Percentiles rank a stretch among this genome's conserved stretches.
phyloP scores from a whole-genome alignment of 2,329 filamentous ascomycete genomes.

The Raffaelea arxii region DNA sequence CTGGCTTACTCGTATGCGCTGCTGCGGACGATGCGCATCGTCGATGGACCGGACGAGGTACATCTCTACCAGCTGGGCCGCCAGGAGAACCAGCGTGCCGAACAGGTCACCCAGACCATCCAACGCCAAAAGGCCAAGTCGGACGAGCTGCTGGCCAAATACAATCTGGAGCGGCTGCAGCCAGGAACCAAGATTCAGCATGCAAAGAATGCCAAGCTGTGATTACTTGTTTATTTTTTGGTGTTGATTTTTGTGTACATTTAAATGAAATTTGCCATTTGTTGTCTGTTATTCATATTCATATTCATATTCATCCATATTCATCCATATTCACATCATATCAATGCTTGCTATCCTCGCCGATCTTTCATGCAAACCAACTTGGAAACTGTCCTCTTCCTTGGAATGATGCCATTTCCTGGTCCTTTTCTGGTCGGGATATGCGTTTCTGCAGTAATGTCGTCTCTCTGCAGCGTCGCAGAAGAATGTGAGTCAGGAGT shows the following conservation, averaged over 20 bases:
- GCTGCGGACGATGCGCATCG: constrained; percentile 73
- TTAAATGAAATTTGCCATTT: too few species aligned
- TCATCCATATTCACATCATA: too few species aligned
- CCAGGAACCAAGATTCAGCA: constrained; percentile 40
- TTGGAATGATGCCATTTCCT: background rate
- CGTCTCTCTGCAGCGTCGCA: background rate
- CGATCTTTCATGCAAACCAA: too few species aligned
- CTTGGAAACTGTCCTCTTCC: too few species aligned
- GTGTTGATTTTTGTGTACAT: too few species aligned
- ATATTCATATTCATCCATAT: too few species aligned
- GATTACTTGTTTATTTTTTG: too few species aligned
- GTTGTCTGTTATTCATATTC: too few species aligned
- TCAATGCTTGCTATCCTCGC: too few species aligned
- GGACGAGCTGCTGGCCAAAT: constrained; percentile 54
- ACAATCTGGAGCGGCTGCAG: constrained; percentile 35
- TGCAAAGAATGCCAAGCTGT: constrained; percentile 32
- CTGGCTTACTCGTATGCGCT: constrained; percentile 74
- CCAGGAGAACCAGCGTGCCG: constrained; percentile 67
- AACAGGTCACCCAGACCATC: constrained; percentile 51
- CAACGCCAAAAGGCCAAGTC: constrained; percentile 55
- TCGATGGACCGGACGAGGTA: constrained; percentile 95
- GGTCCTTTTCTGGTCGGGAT: too few species aligned
- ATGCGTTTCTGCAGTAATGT: background rate
- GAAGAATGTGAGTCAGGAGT: constrained; percentile 2
- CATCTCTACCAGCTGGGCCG: constrained; percentile 72